phyloP scores from a whole-genome alignment of 164 flowering plant species.

The Liriodendron chinense region DNA sequence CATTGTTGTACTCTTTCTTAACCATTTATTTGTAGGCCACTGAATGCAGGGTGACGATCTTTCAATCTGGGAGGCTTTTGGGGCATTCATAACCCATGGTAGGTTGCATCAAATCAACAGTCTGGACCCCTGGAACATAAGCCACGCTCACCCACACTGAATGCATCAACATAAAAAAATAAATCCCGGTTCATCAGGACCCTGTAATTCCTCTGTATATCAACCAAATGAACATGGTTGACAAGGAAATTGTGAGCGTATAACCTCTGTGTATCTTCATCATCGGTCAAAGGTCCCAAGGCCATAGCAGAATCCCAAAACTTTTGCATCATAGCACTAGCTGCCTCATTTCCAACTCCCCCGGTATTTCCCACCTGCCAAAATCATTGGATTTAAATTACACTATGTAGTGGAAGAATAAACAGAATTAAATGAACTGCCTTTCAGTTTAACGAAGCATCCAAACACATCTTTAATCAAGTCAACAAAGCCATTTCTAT shows the following conservation, averaged over 20 bases:
- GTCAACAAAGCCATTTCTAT: not conserved
- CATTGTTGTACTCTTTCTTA: not conserved
- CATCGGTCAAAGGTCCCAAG: constrained; percentile 62
- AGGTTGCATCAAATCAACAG: not conserved
- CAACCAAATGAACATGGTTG: not conserved
- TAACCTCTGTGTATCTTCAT: constrained; percentile 74
- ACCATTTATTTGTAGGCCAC: not conserved
- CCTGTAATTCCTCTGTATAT: not conserved
- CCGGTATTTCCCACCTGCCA: constrained; percentile 68
- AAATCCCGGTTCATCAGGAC: not conserved
- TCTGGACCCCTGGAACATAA: not conserved
- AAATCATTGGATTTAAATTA: not conserved
- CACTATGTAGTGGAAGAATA: not conserved
- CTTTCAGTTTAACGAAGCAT: not conserved
- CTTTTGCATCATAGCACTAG: constrained; percentile 78
- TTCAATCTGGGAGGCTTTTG: not conserved
- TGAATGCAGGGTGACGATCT: not conserved
- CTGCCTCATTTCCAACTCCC: constrained; percentile 60
- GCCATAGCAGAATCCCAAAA: constrained; percentile 97
- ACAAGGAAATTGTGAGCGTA: not conserved
- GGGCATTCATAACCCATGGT: not conserved
- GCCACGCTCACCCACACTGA: not conserved
- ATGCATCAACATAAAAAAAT: too few relatives aligned
- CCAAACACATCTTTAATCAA: not conserved
- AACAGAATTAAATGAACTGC: not conserved